Conservation (phyloP, 106 monocot species). For the Phalaenopsis equestris region DNA sequence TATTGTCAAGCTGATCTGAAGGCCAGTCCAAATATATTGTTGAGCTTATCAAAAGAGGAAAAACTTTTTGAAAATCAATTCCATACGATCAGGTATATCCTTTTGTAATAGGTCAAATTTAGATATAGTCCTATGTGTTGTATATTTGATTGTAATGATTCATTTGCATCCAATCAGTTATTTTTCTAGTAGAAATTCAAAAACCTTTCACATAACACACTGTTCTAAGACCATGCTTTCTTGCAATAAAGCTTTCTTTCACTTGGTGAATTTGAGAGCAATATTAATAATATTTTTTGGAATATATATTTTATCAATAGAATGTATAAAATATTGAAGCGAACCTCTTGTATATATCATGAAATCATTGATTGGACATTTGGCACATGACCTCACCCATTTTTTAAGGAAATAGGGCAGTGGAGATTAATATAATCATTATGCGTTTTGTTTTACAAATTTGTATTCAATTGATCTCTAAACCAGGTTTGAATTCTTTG, state of each 20-base stretch:
- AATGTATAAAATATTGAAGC: neutral
- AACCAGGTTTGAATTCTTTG: too few relatives aligned
- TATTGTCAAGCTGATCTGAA: too few relatives aligned
- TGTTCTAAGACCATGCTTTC: neutral
- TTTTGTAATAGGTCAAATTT: neutral
- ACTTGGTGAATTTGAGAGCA: neutral
- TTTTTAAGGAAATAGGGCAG: neutral
- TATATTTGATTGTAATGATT: slow-evolving; percentile 2
- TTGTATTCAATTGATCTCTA: too few relatives aligned
- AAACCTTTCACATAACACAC: neutral
- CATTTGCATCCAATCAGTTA: neutral
- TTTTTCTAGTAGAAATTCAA: too few relatives aligned
- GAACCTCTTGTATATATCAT: neutral
- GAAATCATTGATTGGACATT: neutral
- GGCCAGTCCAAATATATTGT: neutral
- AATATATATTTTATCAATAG: neutral
- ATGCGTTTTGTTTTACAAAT: too few relatives aligned
- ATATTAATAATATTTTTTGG: neutral
- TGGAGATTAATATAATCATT: too few relatives aligned
- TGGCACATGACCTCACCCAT: neutral
- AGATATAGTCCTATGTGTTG: neutral
- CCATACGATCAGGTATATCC: neutral
- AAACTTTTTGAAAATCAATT: neutral
- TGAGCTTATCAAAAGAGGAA: neutral
- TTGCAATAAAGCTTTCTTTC: neutral